Base-by-base conservation (phyloP, 306 rosid species). In the Corylus americana region DNA sequence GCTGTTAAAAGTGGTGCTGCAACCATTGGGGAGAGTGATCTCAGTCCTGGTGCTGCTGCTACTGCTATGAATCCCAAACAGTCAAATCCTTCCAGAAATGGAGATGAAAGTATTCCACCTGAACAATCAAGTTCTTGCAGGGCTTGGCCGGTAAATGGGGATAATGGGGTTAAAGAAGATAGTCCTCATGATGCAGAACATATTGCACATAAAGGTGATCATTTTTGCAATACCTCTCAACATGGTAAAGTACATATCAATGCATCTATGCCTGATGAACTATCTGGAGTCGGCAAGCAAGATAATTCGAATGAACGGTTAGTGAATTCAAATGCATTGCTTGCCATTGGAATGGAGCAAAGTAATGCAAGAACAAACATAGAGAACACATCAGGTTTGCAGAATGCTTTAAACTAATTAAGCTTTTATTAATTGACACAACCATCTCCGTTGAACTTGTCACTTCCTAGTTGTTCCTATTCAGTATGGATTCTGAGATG, bases 91-190 rank as follows among this genome's bases (percentile, higher is more conserved):
- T 82, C 90, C 42, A 84, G 91, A 87, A 91, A 86, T 86, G 94
- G 92, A 74, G 96, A 90, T 55, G 94, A 87, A 77, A 77, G 81
- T 84, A 80, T 87, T 86, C 87, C 87, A 48, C 87, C 91, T 82
- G 99, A 93, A 82, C 94, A 90, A 59, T 87, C 96, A 79, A 85
- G 90, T 85, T 91, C 96, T 82, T 85, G 84, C 83, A 91, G 87
- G 84, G 84, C 87, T 66, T 89, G 94, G 92, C 87, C 87, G 12
- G 81, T 83, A 81, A 89, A 84, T 83, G 91, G 90, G 70, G 97
- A 86, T 63, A 86, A 79, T 79, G 90, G 92, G 79, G 77, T 79
- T 70, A 89, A 87, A 79, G 97, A 92, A 83, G 93, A 87, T 79
- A 87, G 79, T 76, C 88, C 82, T 72, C 85, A 79, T 75, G 94